Evolutionary conservation across 2,329 filamentous ascomycete species (phyloP).

Genomic region (Alternaria hordeiaustralica): DNA sequence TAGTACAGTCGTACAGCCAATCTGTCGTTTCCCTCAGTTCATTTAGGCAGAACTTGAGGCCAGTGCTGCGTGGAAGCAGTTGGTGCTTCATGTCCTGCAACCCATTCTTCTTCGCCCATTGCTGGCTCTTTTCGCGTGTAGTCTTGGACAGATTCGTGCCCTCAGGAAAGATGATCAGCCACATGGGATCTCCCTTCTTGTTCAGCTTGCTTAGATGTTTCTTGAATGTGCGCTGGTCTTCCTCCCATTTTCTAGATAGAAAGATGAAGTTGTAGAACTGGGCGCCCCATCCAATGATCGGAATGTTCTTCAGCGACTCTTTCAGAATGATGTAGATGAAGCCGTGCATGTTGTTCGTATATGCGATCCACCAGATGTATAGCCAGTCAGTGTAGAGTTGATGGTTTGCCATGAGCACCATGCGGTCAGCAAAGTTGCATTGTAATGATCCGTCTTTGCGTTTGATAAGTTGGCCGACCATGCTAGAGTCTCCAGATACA

Average conservation of each 20-base stretch:
- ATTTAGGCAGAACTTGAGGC: constrained; percentile 78
- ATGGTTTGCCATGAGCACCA: constrained; percentile 87
- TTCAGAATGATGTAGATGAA: constrained; percentile 91
- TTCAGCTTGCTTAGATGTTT: constrained; percentile 76
- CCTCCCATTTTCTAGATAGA: constrained; percentile 86
- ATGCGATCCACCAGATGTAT: constrained; percentile 94
- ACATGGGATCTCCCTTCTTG: constrained; percentile 78
- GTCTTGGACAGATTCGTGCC: constrained; percentile 81
- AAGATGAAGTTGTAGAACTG: constrained; percentile 91
- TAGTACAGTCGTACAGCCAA: constrained; percentile 90
- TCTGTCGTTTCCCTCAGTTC: constrained; percentile 77
- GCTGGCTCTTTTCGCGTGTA: constrained; percentile 71
- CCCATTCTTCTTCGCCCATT: constrained; percentile 78
- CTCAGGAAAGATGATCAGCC: constrained; percentile 86
- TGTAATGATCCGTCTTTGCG: constrained; percentile 75
- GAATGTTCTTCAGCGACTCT: constrained; percentile 82
- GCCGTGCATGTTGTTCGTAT: constrained; percentile 82
- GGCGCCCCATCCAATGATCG: constrained; percentile 80
- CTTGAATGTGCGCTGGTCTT: constrained; percentile 76
- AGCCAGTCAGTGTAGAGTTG: constrained; percentile 91
- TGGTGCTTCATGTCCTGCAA: constrained; percentile 75
- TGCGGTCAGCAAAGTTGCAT: constrained; percentile 79
- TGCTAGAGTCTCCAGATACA: constrained; percentile 82
- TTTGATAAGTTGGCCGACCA: constrained; percentile 74
- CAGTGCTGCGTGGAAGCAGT: constrained; percentile 80